These are phyloP conservation scores for Cryomyces minteri DNA, from an alignment of 495 filamentous ascomycete genomes.

Conservation along the genomic window DNA sequence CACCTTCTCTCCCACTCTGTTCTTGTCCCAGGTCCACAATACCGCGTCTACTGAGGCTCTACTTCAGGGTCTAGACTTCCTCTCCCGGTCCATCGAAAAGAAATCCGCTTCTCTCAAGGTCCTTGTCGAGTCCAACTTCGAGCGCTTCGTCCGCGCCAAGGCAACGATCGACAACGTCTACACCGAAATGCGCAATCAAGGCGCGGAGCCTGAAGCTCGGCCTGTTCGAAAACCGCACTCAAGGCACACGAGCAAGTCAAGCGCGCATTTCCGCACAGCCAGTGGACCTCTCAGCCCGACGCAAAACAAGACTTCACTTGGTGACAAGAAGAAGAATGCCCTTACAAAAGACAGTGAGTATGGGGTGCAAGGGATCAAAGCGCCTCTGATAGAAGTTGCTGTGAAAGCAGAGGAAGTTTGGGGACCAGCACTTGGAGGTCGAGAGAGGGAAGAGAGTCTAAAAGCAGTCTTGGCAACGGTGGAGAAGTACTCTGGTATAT, in stretches of 20 bases:
- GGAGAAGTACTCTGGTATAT: constrained; percentile 59
- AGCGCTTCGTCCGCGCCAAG: constrained; percentile 90
- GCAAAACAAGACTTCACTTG: constrained; percentile 17
- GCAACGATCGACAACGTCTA: constrained; percentile 97
- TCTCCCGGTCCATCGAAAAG: constrained; percentile 84
- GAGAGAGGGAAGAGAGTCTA: constrained; percentile 77
- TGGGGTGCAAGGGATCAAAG: constrained; percentile 76
- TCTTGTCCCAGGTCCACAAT: constrained; percentile 79
- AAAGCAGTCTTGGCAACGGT: constrained; percentile 54
- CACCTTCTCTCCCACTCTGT: constrained; percentile 81
- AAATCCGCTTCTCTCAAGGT: constrained; percentile 92
- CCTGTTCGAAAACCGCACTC: constrained; percentile 24
- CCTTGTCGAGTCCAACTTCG: constrained; percentile 92
- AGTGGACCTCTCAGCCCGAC: constrained; percentile 24
- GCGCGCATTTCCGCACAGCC: constrained; percentile 39
- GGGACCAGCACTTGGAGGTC: constrained; percentile 80
- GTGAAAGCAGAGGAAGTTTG: constrained; percentile 92
- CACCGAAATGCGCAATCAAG: constrained; percentile 87
- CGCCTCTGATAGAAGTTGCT: constrained; percentile 68
- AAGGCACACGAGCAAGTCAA: constrained; percentile 41
- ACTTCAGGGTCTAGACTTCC: constrained; percentile 57
- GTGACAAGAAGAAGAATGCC: constrained; percentile 64
- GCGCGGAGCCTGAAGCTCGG: constrained; percentile 40
- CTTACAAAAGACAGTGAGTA: constrained; percentile 88
- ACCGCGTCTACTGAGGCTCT: constrained; percentile 63